Evolutionary conservation across 1,284 basidiomycete species (phyloP).

Genomic region (Papiliotrema laurentii): DNA sequence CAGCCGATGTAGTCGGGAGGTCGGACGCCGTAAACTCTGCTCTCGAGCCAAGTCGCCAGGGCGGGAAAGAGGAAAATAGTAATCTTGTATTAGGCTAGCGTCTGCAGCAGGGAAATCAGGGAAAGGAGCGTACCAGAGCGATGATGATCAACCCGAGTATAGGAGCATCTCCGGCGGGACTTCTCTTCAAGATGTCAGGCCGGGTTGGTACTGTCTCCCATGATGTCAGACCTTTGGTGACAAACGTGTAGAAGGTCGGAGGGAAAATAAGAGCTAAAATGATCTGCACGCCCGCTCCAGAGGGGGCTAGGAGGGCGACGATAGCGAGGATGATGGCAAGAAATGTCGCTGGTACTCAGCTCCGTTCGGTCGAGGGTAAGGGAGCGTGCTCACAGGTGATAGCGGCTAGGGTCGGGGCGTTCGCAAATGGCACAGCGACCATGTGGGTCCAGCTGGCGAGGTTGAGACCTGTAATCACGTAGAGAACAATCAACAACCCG

Average conservation of each 20-base stretch:
- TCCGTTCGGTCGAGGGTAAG: not conserved
- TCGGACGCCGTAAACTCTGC: constrained; percentile 57
- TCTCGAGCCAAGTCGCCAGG: constrained; percentile 59
- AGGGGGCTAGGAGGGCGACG: constrained; percentile 59
- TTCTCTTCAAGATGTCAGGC: constrained; percentile 55
- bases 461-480: constrained; percentile 59
- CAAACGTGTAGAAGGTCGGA: constrained; percentile 67
- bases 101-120: not conserved
- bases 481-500: constrained; percentile 60
- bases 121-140: constrained; percentile 54
- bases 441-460: constrained; percentile 31
- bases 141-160: constrained; percentile 62
- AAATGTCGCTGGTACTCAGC: constrained; percentile 54
- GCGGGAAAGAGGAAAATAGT: constrained; percentile 67
- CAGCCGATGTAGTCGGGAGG: constrained; percentile 14
- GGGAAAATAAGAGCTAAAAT: constrained; percentile 69
- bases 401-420: constrained; percentile 23
- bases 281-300: constrained; percentile 51
- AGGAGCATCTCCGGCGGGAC: constrained; percentile 58
- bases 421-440: constrained; percentile 27
- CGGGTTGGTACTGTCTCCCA: constrained; percentile 59
- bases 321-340: constrained; percentile 63
- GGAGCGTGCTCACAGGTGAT: constrained; percentile 18
- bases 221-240: constrained; percentile 61
- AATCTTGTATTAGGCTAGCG: constrained; percentile 49